Conservation (phyloP, 768 basidiomycete species). For the Pleurotus tuber-regium region DNA sequence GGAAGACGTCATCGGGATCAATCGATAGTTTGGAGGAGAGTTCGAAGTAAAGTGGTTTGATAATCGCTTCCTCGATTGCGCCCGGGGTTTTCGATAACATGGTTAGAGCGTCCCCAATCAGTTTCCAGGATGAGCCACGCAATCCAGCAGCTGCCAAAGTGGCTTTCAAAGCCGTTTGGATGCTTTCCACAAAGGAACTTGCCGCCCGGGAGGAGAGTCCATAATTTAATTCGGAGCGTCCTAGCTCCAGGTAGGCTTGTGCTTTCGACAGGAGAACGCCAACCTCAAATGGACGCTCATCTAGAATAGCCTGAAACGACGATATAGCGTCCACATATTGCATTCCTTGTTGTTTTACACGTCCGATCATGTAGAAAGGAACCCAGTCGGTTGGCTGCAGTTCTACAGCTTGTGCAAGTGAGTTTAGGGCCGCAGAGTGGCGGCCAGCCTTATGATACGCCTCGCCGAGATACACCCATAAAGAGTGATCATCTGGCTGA, state of each 20-base stretch:
- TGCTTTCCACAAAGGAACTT: constrained; percentile 62
- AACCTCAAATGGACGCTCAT: constrained; percentile 58
- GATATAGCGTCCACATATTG: constrained; percentile 72
- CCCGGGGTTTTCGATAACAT: constrained; percentile 54
- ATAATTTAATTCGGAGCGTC: constrained; percentile 56
- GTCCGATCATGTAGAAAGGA: constrained; percentile 77
- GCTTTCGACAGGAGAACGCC: constrained; percentile 72
- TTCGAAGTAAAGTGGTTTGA: constrained; percentile 31
- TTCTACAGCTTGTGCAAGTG: constrained; percentile 71
- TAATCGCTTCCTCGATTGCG: constrained; percentile 41
- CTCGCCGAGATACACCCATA: constrained; percentile 93
- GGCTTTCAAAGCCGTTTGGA: constrained; percentile 46
- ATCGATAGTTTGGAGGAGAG: constrained; percentile 37
- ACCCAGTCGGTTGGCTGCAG: constrained; percentile 81
- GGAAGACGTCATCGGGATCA: constrained; percentile 39
- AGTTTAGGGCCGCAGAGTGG: constrained; percentile 86
- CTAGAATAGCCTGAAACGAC: constrained; percentile 57
- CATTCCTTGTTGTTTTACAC: constrained; percentile 78
- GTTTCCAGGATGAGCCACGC: constrained; percentile 80
- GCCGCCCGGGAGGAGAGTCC: constrained; percentile 79
- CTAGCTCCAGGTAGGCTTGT: constrained; percentile 70
- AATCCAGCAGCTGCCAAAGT: constrained; percentile 50
- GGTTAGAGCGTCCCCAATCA: constrained; percentile 71
- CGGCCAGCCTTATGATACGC: constrained; percentile 88
- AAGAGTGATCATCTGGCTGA: constrained; percentile 68